phyloP scores from a whole-genome alignment of 768 basidiomycete genomes.

The Russula dissimulans region DNA sequence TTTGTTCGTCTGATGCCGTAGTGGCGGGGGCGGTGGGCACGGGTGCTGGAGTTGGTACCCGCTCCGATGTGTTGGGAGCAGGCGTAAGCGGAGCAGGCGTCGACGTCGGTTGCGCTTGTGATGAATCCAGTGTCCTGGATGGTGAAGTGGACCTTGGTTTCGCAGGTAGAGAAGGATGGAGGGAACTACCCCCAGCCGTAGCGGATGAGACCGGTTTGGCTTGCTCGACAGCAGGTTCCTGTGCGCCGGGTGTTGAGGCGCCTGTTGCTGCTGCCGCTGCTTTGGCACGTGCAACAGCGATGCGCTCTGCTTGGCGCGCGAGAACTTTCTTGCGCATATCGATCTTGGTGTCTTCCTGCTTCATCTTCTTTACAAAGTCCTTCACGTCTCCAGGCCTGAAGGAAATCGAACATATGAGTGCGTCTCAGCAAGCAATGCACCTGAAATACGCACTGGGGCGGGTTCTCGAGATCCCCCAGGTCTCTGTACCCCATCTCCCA shows the following conservation, averaged over 20 bases:
- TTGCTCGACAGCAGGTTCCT: background rate
- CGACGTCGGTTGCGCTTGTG: slow-evolving; percentile 27
- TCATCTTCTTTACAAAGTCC: slow-evolving; percentile 63
- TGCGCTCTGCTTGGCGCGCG: slow-evolving; percentile 29
- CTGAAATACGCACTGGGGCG: slow-evolving; percentile 46
- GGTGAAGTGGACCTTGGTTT: slow-evolving; percentile 45
- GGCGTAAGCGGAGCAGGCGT: slow-evolving; percentile 1
- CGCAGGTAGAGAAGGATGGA: slow-evolving; percentile 35
- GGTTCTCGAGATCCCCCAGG: slow-evolving; percentile 50
- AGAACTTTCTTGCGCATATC: slow-evolving; percentile 39
- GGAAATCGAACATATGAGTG: slow-evolving; percentile 3
- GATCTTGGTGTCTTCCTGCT: slow-evolving; percentile 56
- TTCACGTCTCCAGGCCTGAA: slow-evolving; percentile 62
- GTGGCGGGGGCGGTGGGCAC: slow-evolving; percentile 18
- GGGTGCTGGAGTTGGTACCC: background rate
- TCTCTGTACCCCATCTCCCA: slow-evolving; percentile 77
- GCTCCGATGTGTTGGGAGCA: background rate
- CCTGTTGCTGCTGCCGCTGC: slow-evolving; percentile 24
- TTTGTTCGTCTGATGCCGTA: slow-evolving; percentile 37
- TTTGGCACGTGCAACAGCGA: slow-evolving; percentile 37
- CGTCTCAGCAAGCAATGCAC: background rate
- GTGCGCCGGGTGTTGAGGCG: slow-evolving; percentile 23
- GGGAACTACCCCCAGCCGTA: slow-evolving; percentile 17
- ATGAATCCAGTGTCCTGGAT: slow-evolving; percentile 24
- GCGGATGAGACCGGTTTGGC: slow-evolving; percentile 2